Conservation (phyloP, 768 basidiomycete species). For the Cystobasidium onofrii region DNA sequence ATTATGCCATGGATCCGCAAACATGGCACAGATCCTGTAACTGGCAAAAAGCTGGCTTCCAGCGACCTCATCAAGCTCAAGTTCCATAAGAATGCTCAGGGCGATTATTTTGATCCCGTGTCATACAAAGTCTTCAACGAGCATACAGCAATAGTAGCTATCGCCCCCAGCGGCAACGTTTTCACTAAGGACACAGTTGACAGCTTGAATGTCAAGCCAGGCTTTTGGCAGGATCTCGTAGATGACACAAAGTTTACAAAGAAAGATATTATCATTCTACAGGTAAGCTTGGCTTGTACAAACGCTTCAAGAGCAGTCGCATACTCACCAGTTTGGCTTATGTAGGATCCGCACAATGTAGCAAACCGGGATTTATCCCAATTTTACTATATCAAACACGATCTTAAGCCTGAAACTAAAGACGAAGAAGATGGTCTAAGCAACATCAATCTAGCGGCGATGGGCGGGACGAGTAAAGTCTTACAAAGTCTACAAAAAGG, state of each 20-base stretch:
- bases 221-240: constrained; percentile 66
- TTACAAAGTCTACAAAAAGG: constrained; percentile 34
- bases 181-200: constrained; percentile 69
- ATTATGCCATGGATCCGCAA: constrained; percentile 42
- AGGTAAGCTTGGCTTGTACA: constrained; percentile 44
- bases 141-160: constrained; percentile 87
- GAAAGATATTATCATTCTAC: constrained; percentile 86
- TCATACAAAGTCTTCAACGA: constrained; percentile 96
- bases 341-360: constrained; percentile 47
- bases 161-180: constrained; percentile 83
- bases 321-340: neutral
- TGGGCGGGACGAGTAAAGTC: constrained; percentile 46
- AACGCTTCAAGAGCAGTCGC: neutral
- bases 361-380: constrained; percentile 46
- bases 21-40: constrained; percentile 47
- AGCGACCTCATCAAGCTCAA: constrained; percentile 48
- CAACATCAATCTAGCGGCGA: constrained; percentile 49
- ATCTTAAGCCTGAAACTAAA: constrained; percentile 41
- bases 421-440: constrained; percentile 44
- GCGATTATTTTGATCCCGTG: constrained; percentile 85
- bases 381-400: constrained; percentile 49
- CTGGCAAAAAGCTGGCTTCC: constrained; percentile 47
- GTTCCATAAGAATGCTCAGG: constrained; percentile 46
- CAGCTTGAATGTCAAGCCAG: constrained; percentile 54
- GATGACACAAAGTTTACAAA: constrained; percentile 76